Conservation (phyloP, 148 eudicot genomes). For the Cornus kousa region DNA sequence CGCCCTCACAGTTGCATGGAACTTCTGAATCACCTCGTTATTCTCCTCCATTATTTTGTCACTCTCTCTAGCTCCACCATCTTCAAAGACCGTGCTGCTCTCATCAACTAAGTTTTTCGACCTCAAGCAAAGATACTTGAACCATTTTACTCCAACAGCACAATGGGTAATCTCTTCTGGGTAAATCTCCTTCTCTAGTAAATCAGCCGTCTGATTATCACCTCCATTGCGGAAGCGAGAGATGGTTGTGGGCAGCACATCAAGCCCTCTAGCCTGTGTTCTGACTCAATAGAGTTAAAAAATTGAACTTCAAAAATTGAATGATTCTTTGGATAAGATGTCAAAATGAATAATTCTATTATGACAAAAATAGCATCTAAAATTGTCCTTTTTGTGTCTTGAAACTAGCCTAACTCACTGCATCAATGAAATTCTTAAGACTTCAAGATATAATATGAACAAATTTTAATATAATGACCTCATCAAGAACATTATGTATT, state of each 20-base stretch:
- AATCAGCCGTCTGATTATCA: slow-evolving; percentile 78
- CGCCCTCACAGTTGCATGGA: slow-evolving; percentile 61
- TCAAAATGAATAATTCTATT: no score
- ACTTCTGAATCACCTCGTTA: slow-evolving; percentile 52
- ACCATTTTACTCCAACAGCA: slow-evolving; percentile 96
- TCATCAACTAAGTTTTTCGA: slow-evolving; percentile 28
- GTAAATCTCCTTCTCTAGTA: slow-evolving; percentile 72
- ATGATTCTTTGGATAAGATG: background rate
- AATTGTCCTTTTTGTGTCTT: no score
- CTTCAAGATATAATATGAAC: background rate
- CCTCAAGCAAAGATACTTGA: slow-evolving; percentile 71
- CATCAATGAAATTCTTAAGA: no score
- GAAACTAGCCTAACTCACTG: no score
- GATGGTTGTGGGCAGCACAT: slow-evolving; percentile 91
- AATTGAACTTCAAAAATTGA: background rate
- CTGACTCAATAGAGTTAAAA: background rate
- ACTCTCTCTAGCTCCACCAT: slow-evolving; percentile 12
- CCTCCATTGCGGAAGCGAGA: slow-evolving; percentile 86
- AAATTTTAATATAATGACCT: no score
- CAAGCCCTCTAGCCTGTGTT: slow-evolving; percentile 92
- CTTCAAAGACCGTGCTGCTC: background rate
- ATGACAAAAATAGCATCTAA: no score
- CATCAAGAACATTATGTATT: background rate
- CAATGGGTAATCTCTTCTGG: slow-evolving; percentile 97
- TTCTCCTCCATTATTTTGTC: slow-evolving; percentile 21